phyloP scores from a whole-genome alignment of 768 basidiomycete species.

The Amanita pseudoporphyria region DNA sequence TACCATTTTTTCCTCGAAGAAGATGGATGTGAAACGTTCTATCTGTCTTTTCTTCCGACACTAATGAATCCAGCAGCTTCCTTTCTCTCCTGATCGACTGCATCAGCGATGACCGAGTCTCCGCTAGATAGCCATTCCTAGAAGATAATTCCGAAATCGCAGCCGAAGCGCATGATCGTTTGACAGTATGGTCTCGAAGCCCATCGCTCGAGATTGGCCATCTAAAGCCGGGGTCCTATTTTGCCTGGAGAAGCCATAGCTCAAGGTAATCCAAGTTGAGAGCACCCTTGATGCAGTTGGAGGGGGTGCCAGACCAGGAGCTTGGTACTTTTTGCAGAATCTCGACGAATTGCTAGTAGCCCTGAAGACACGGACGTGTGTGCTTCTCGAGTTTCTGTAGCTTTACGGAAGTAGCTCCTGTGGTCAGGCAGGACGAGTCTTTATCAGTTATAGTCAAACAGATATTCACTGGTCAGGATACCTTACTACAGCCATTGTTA shows the following conservation, averaged over 20 bases:
- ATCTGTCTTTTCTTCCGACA: constrained; percentile 30
- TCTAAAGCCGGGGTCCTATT: constrained; percentile 29
- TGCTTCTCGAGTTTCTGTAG: constrained; percentile 32
- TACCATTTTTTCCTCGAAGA: constrained; percentile 27
- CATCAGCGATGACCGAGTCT: constrained; percentile 22
- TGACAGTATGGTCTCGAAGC: constrained; percentile 28
- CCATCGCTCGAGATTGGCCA: constrained; percentile 27
- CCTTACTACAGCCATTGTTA: too few relatives aligned
- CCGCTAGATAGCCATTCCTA: constrained; percentile 36
- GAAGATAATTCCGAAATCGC: constrained; percentile 32
- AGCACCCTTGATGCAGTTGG: constrained; percentile 14
- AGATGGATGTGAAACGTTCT: constrained; percentile 27
- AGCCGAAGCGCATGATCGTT: constrained; percentile 27
- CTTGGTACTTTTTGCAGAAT: constrained; percentile 23
- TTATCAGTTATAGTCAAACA: too few relatives aligned
- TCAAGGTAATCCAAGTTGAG: constrained; percentile 23
- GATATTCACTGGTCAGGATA: too few relatives aligned
- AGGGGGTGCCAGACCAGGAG: constrained; percentile 27
- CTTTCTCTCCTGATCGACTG: constrained; percentile 8
- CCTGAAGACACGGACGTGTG: constrained; percentile 21
- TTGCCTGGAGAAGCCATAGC: constrained; percentile 30
- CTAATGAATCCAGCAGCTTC: constrained; percentile 17
- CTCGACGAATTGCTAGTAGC: constrained; percentile 19
- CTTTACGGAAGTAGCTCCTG: constrained; percentile 33
- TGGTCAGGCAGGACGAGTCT: constrained; percentile 24